Conservation (phyloP, 2,329 filamentous ascomycete genomes). For the Cladosporium sp. region DNA sequence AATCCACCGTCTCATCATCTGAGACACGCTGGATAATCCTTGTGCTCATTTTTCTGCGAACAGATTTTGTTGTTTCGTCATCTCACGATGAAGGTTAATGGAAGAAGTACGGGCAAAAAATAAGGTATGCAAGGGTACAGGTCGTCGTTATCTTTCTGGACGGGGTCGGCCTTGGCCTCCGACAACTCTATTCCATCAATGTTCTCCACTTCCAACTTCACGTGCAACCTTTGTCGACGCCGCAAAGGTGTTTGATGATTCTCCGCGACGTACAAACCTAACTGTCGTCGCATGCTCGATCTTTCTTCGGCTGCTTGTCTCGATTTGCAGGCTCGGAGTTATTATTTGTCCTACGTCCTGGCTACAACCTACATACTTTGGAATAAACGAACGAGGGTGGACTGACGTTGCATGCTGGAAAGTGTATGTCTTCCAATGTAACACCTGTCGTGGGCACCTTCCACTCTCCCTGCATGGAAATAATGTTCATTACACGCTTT, state of each 20-base stretch:
- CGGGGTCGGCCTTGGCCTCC: neutral
- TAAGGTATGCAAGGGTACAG: neutral
- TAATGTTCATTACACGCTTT: neutral
- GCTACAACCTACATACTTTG: neutral
- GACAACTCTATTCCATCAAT: conserved; percentile 6
- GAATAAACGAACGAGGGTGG: neutral
- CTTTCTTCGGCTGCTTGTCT: neutral
- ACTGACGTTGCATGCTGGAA: neutral
- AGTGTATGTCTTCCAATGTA: neutral
- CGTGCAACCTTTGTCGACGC: neutral
- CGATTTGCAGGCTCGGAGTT: neutral
- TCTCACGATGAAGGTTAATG: no score
- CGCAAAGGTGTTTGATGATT: neutral
- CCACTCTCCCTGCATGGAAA: neutral
- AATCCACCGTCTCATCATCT: no score
- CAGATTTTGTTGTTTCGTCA: neutral
- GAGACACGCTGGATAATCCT: no score
- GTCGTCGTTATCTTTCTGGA: neutral
- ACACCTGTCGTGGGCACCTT: neutral
- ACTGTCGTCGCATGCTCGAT: neutral
- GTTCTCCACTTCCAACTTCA: conserved; percentile 16
- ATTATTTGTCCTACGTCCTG: neutral
- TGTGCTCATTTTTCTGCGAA: neutral
- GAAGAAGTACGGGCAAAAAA: neutral
- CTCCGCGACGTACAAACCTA: neutral